phyloP scores from a whole-genome alignment of 2,329 filamentous ascomycete genomes.

The Aspergillus brasiliensis region DNA sequence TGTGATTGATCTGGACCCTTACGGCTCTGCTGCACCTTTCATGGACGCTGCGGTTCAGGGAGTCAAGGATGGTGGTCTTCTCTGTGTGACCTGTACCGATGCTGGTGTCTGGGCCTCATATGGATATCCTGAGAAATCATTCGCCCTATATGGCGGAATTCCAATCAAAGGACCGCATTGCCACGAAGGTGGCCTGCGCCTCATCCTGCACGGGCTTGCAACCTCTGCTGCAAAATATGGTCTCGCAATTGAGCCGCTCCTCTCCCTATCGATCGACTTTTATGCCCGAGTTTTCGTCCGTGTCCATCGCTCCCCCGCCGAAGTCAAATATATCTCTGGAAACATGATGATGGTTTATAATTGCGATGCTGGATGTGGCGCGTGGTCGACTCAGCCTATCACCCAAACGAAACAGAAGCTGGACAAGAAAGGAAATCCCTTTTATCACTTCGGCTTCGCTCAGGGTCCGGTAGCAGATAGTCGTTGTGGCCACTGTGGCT shows the following conservation, averaged over 20 bases:
- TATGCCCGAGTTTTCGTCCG: constrained; percentile 89
- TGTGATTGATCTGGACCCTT: constrained; percentile 94
- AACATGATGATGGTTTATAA: constrained; percentile 93
- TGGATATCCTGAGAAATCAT: constrained; percentile 92
- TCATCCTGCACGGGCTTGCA: constrained; percentile 82
- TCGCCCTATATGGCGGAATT: constrained; percentile 86
- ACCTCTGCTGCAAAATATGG: constrained; percentile 82
- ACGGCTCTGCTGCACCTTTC: constrained; percentile 90
- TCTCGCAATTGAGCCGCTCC: constrained; percentile 81
- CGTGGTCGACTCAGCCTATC: constrained; percentile 81
- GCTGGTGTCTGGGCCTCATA: constrained; percentile 93
- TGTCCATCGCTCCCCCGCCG: constrained; percentile 74
- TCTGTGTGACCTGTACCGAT: constrained; percentile 96
- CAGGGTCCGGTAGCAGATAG: constrained; percentile 68
- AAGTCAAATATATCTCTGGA: constrained; percentile 86
- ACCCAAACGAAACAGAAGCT: constrained; percentile 66
- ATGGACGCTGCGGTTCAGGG: constrained; percentile 88
- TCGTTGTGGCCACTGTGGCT: constrained; percentile 79
- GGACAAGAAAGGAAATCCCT: constrained; percentile 70
- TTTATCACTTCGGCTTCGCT: constrained; percentile 77
- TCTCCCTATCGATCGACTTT: constrained; percentile 94
- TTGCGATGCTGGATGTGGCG: constrained; percentile 88
- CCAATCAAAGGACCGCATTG: constrained; percentile 82
- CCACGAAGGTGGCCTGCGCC: constrained; percentile 84
- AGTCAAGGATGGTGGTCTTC: constrained; percentile 81